Conservation (phyloP, 768 basidiomycete genomes). For the Naganishia antarctica region DNA sequence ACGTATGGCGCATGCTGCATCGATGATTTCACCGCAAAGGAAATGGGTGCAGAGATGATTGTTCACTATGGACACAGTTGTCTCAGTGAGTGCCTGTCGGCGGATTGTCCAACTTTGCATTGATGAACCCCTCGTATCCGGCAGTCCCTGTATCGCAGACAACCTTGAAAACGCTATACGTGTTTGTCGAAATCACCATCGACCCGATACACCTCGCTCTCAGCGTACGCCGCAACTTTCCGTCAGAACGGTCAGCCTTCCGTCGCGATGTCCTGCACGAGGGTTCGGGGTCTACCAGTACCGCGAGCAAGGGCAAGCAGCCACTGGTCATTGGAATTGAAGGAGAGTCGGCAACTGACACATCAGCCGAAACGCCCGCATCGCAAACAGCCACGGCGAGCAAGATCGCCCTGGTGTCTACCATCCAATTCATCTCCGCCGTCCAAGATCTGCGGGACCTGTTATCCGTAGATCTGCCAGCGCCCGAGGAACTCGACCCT, state of each 20-base stretch:
- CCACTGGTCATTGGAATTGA: slow-evolving; percentile 63
- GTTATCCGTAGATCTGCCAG: slow-evolving; percentile 49
- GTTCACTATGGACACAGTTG: slow-evolving; percentile 98
- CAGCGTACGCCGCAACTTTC: slow-evolving; percentile 84
- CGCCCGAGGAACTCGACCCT: slow-evolving; percentile 24
- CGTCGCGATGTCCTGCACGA: slow-evolving; percentile 61
- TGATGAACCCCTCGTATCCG: too few species aligned
- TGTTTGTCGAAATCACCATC: slow-evolving; percentile 94
- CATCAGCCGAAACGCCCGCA: not conserved
- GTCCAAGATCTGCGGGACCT: slow-evolving; percentile 80
- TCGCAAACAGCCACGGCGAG: slow-evolving; percentile 7
- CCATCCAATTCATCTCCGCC: slow-evolving; percentile 94
- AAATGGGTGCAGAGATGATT: slow-evolving; percentile 94
- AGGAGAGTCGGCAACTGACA: not conserved
- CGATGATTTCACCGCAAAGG: slow-evolving; percentile 93
- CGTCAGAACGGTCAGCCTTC: slow-evolving; percentile 66
- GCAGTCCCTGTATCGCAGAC: slow-evolving; percentile 93
- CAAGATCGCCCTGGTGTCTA: slow-evolving; percentile 78
- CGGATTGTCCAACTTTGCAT: too few species aligned
- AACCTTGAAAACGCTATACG: slow-evolving; percentile 86
- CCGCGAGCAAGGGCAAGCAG: slow-evolving; percentile 26
- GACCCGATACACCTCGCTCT: slow-evolving; percentile 76
- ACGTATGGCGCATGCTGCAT: slow-evolving; percentile 98
- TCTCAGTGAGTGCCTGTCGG: slow-evolving; percentile 83
- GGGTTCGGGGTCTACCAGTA: slow-evolving; percentile 52